phyloP scores from a whole-genome alignment of 768 basidiomycete genomes.

The Fibroporia radiculosa region DNA sequence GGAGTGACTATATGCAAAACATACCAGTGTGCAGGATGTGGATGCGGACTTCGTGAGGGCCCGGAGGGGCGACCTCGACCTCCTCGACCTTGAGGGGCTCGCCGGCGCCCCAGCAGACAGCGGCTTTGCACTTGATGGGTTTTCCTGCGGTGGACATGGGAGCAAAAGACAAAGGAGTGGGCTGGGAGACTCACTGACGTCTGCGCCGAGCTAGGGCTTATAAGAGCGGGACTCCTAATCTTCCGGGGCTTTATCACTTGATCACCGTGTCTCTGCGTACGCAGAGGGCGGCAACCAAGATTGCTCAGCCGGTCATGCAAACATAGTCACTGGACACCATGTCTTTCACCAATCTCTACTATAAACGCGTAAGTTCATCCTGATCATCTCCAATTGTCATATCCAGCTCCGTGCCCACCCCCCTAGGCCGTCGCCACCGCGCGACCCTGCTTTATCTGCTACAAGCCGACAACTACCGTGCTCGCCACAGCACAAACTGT shows the following conservation, averaged over 20 bases:
- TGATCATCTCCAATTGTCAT: background rate
- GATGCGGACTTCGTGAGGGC: slow-evolving; percentile 87
- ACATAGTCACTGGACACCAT: slow-evolving; percentile 24
- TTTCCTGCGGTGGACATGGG: slow-evolving; percentile 77
- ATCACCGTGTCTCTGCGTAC: slow-evolving; percentile 11
- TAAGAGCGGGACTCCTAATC: slow-evolving; percentile 12
- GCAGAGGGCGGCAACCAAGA: background rate
- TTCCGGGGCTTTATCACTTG: slow-evolving; percentile 15
- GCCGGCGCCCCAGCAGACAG: slow-evolving; percentile 93
- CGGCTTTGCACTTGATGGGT: slow-evolving; percentile 80
- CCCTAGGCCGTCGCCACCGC: slow-evolving; percentile 68
- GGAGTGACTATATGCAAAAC: slow-evolving; percentile 13
- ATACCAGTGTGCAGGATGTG: slow-evolving; percentile 85
- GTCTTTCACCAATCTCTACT: slow-evolving; percentile 82
- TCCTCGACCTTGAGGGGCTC: slow-evolving; percentile 83
- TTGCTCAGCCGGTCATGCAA: slow-evolving; percentile 2
- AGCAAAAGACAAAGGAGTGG: slow-evolving; percentile 18
- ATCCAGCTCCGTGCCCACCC: background rate
- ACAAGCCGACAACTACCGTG: slow-evolving; percentile 73
- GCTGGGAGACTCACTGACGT: slow-evolving; percentile 9
- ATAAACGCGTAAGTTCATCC: slow-evolving; percentile 62
- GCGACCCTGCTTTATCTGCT: slow-evolving; percentile 73
- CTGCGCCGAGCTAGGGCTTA: slow-evolving; percentile 7
- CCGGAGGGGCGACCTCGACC: slow-evolving; percentile 89
- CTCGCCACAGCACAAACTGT: slow-evolving; percentile 76